These are phyloP conservation scores for Trichoderma endophyticum DNA, from an alignment of 2,329 filamentous ascomycete genomes.

Conservation along the genomic window DNA sequence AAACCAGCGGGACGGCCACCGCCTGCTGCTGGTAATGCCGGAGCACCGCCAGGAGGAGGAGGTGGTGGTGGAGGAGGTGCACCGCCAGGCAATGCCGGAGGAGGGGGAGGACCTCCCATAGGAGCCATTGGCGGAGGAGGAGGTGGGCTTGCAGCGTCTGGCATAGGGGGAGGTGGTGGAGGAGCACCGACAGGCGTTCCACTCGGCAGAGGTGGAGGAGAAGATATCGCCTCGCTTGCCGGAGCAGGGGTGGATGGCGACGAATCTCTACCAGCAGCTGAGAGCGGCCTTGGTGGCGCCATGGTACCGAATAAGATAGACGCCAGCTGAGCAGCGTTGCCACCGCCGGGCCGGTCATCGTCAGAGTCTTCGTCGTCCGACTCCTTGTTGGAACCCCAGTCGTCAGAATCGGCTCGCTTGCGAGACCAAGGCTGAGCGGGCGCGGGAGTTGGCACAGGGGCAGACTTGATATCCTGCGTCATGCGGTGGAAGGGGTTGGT, in stretches of 20 bases:
- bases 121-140: slow-evolving; percentile 31
- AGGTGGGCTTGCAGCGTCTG: slow-evolving; percentile 24
- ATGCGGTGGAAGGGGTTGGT: slow-evolving; percentile 96
- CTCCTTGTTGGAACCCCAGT: slow-evolving; percentile 75
- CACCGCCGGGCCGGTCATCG: slow-evolving; percentile 74
- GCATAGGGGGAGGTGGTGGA: slow-evolving; percentile 31
- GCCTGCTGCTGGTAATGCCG: slow-evolving; percentile 44
- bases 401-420: slow-evolving; percentile 60
- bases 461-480: slow-evolving; percentile 58
- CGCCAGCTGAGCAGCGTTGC: slow-evolving; percentile 85
- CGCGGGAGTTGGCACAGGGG: slow-evolving; percentile 38
- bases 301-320: slow-evolving; percentile 96
- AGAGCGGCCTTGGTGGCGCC: slow-evolving; percentile 85
- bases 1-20: slow-evolving; percentile 60
- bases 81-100: slow-evolving; percentile 36
- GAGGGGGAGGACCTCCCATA: slow-evolving; percentile 31
- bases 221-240: slow-evolving; percentile 40
- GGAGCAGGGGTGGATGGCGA: slow-evolving; percentile 39
- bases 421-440: slow-evolving; percentile 53
- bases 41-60: slow-evolving; percentile 43
- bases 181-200: slow-evolving; percentile 28
- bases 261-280: slow-evolving; percentile 71
- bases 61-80: slow-evolving; percentile 42
- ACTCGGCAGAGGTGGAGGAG: slow-evolving; percentile 37
- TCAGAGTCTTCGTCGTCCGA: slow-evolving; percentile 67